Base-by-base conservation (phyloP, 257 asterid species). In the Nicotiana sylvestris region DNA sequence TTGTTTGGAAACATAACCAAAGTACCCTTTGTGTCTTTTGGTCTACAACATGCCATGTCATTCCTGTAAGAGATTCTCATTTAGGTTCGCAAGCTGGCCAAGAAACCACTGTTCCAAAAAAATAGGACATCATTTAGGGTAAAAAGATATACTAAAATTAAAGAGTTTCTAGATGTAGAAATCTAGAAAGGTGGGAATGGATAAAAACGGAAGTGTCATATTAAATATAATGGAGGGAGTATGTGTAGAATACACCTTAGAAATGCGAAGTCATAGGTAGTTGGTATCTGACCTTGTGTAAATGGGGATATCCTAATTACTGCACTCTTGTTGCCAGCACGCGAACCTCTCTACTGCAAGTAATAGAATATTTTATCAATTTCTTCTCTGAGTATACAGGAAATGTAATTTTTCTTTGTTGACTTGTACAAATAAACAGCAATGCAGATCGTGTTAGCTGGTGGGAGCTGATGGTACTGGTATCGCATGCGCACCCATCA, bases 401-500 rank as follows among this genome's bases (percentile, higher is more conserved):
- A 49, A 46, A 74, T 43, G n/a, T 49, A 49, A 51, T 27, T 49
- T 56, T 46, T 13, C 25, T 74, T 25, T 9, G 51, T 13, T 1
- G 80, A 11, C 80, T 74, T 69, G 27, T 81, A 25, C 65, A 61
- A 85, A 58, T 69, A 74, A 69, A 89, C 95, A 94, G 99, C 89
- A 96, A 94, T 84, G 99, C 98, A 18, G 97, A 96, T 76, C 85
- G 86, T 84, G 93, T 90, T 53, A 94, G 98, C 85, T 96, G 98
- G 97, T 94, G 99, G 97, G 99, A 96, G 92, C 89, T 96, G 81
- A 85, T 68, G 16, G 91, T 90, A 60, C 88, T 94, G 67, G 97
- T 97, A 35, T 88, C 97, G 17, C 99, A 96, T 76, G 99, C 82
- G 83, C 98, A 96, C 82, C 99, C 99, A 3, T 96, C 99, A 0